Evolutionary conservation across 805 yeast species (phyloP), one percentile per base, ranked within the genome.

Genomic region (Kazachstania kunashirensis): DNA sequence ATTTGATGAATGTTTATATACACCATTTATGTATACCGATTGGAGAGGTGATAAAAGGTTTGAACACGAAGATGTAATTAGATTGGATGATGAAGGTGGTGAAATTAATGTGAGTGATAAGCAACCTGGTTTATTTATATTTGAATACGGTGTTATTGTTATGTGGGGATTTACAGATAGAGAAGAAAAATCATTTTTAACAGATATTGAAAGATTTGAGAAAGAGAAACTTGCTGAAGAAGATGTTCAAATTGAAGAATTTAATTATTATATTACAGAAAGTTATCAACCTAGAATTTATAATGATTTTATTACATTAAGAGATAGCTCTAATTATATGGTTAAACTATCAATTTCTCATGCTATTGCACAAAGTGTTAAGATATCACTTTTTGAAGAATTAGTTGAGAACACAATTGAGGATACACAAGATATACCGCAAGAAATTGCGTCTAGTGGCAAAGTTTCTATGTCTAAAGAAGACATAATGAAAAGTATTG

Each of bases 61-160:
- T 44, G 63, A 55, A 28, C 61, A 62, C 33, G 60, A 59, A 9
- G 72, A 69, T 43, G 59, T 77, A 9, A 82, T 82, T 6, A 61
- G 94, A 43, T 61, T 89, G 26, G 95, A 85, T 41, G 95, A 84
- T 50, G 95, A 88, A 56, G 97, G 97, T 39, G 96, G 96, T 23
- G 95, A 86, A 47, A 84, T 89, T 35, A 89, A 85, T 49, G 78
- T 89, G 33, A 85, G 88, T 36, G 80, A 79, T 49, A 70, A 74
- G 41, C 70, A 73, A 20, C 79, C 79, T 8, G 97, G 88, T 54
- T 67, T 86, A 7, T 92, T 88, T 53, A 66, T 92, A 6, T 92
- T 92, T 63, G 96, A 88, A 51, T 92, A 92, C 59, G 98, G 98
- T 15, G 98, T 92, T n/a, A 77, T 85, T 23, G 95, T 92, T 1